phyloP scores from a whole-genome alignment of 495 filamentous ascomycete species.

The Neurospora sp. region DNA sequence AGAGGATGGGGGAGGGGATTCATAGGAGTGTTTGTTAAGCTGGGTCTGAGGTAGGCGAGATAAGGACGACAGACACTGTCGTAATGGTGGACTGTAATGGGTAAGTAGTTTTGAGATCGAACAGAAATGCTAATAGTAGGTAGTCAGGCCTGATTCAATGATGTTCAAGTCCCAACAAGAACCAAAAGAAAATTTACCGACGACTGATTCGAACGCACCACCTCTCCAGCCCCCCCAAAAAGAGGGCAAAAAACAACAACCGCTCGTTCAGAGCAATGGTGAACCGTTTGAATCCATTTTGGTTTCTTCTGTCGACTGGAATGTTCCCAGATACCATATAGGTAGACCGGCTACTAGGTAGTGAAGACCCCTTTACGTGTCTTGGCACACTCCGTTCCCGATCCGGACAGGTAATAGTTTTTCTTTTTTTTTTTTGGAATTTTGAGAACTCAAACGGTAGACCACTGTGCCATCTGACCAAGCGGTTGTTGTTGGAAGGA shows the following conservation, averaged over 20 bases:
- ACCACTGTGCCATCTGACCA: not conserved
- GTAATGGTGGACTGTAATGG: too few species aligned
- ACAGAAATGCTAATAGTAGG: not conserved
- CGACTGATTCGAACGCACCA: not conserved
- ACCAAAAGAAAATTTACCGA: not conserved
- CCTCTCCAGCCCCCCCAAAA: not conserved
- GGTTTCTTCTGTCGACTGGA: not conserved
- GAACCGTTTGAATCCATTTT: not conserved
- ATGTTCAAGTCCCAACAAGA: not conserved
- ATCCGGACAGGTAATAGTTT: not conserved
- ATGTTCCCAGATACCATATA: not conserved
- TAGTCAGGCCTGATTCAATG: not conserved
- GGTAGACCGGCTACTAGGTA: not conserved
- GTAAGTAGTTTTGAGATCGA: too few species aligned
- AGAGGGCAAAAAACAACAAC: not conserved
- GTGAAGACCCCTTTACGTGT: not conserved
- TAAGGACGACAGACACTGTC: too few species aligned
- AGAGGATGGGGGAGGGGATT: constrained; percentile 47
- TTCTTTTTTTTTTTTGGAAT: not conserved
- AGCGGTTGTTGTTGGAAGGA: not conserved
- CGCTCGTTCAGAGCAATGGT: not conserved
- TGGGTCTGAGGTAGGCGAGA: too few species aligned
- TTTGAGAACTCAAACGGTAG: not conserved
- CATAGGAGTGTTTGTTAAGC: constrained; percentile 47
- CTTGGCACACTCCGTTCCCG: not conserved